phyloP scores from a whole-genome alignment of 352 stramenopile genomes.

The Hyaloperonospora brassicae region DNA sequence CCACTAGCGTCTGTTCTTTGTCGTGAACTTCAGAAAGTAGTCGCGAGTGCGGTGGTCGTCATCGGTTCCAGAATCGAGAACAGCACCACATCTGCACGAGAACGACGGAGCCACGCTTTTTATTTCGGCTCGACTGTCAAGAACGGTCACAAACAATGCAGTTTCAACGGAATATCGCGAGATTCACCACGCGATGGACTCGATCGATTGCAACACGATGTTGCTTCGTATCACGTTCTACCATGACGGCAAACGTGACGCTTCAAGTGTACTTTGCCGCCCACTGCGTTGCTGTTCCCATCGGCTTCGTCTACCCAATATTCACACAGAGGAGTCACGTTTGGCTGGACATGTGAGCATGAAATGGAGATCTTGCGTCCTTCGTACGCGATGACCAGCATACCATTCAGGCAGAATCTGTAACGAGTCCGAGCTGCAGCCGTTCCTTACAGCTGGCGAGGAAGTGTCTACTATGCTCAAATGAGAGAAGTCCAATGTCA shows the following conservation, averaged over 20 bases:
- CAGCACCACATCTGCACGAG: slow-evolving; percentile 69
- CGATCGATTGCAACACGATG: slow-evolving; percentile 68
- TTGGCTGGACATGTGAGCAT: slow-evolving; percentile 94
- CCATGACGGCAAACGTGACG: slow-evolving; percentile 34
- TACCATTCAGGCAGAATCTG: slow-evolving; percentile 75
- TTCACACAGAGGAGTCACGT: slow-evolving; percentile 66
- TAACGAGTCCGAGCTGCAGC: slow-evolving; percentile 93
- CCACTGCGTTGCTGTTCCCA: slow-evolving; percentile 16
- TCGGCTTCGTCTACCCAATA: slow-evolving; percentile 43
- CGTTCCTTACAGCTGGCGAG: slow-evolving; percentile 88
- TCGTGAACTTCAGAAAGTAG: slow-evolving; percentile 87
- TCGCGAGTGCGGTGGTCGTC: slow-evolving; percentile 91
- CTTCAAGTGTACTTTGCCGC: slow-evolving; percentile 28
- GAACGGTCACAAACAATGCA: slow-evolving; percentile 94
- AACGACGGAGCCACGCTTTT: slow-evolving; percentile 60
- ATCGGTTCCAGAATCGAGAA: slow-evolving; percentile 67
- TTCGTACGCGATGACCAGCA: slow-evolving; percentile 93
- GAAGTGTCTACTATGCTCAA: slow-evolving; percentile 91
- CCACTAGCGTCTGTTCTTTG: slow-evolving; percentile 86
- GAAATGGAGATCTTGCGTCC: slow-evolving; percentile 93
- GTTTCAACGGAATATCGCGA: slow-evolving; percentile 95
- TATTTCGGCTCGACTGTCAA: slow-evolving; percentile 79
- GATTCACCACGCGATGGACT: slow-evolving; percentile 90
- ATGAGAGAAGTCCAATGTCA: slow-evolving; percentile 91
- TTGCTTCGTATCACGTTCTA: slow-evolving; percentile 12